Conservation (phyloP, 805 yeast genomes). For the Scheffersomyces coipomensis region DNA sequence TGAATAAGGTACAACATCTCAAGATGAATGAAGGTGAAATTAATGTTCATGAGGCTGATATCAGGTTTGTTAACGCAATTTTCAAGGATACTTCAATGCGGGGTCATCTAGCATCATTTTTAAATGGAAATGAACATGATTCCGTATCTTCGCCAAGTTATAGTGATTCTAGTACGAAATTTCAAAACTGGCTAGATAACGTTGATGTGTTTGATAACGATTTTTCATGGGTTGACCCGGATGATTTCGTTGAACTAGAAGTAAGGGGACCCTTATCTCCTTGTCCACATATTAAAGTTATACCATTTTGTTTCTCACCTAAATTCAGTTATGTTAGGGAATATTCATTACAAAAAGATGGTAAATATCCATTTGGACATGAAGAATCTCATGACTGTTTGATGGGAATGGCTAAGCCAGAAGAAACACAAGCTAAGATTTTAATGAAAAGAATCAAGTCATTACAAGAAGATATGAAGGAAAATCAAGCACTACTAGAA, state of each 20-base stretch:
- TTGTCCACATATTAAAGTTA: conserved; percentile 42
- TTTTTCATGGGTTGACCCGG: conserved; percentile 65
- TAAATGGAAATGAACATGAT: conserved; percentile 9
- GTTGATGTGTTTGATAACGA: conserved; percentile 27
- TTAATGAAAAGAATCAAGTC: conserved; percentile 24
- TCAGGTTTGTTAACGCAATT: conserved; percentile 62
- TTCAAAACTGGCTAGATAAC: conserved; percentile 20
- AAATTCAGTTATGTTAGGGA: conserved; percentile 62
- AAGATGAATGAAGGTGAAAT: conserved; percentile 68
- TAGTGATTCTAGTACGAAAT: conserved; percentile 1
- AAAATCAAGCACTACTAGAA: conserved; percentile 18
- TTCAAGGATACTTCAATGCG: conserved; percentile 54
- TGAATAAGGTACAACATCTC: conserved; percentile 46
- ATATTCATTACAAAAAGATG: conserved; percentile 39
- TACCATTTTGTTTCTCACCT: conserved; percentile 54
- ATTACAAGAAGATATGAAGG: conserved; percentile 25
- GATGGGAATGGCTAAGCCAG: conserved; percentile 54
- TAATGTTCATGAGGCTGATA: conserved; percentile 65
- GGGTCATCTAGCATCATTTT: conserved; percentile 20
- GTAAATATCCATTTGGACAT: conserved; percentile 58
- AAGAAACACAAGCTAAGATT: conserved; percentile 49
- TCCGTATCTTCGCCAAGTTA: conserved; percentile 1
- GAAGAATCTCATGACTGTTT: conserved; percentile 66
- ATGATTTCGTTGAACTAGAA: conserved; percentile 75
- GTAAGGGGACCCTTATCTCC: conserved; percentile 38